A percentile compares a stretch with the other conserved stretches of the same genome.
phyloP scores from a whole-genome alignment of 345 rosid genomes.

The Eucalyptus cloeziana region DNA sequence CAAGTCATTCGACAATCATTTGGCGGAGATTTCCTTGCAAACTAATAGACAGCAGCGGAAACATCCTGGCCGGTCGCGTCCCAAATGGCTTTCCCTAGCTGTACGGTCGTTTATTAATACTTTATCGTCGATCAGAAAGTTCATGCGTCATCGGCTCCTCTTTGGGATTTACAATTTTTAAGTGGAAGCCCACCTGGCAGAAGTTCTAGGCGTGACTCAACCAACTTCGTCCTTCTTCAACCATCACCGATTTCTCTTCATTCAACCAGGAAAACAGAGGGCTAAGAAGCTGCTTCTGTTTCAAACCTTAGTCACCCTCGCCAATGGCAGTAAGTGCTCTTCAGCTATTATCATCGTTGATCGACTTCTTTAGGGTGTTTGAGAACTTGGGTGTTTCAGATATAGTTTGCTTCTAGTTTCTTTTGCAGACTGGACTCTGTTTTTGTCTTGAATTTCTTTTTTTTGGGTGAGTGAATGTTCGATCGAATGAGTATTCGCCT shows the following conservation, averaged over 20 bases:
- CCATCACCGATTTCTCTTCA: background rate
- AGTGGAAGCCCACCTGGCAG: background rate
- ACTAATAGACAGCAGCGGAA: background rate
- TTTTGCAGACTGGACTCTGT: background rate
- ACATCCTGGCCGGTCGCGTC: background rate
- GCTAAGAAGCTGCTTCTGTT: background rate
- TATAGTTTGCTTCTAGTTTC: background rate
- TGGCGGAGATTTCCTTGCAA: background rate
- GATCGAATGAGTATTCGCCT: background rate
- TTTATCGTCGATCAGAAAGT: background rate
- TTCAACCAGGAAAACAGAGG: background rate
- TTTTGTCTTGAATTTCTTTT: background rate
- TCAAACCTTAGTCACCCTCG: background rate
- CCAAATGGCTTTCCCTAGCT: background rate
- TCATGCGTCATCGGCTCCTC: background rate
- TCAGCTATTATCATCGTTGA: background rate
- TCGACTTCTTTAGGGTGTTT: background rate
- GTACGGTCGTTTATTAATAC: background rate
- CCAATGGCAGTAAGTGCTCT: background rate
- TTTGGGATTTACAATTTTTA: background rate
- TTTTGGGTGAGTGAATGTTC: background rate
- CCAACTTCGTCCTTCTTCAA: background rate
- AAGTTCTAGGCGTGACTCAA: background rate
- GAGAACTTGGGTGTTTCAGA: background rate
- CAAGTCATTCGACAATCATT: background rate